Evolutionary conservation across 75 land plant species (phyloP).

Genomic region (Pinus taeda): DNA sequence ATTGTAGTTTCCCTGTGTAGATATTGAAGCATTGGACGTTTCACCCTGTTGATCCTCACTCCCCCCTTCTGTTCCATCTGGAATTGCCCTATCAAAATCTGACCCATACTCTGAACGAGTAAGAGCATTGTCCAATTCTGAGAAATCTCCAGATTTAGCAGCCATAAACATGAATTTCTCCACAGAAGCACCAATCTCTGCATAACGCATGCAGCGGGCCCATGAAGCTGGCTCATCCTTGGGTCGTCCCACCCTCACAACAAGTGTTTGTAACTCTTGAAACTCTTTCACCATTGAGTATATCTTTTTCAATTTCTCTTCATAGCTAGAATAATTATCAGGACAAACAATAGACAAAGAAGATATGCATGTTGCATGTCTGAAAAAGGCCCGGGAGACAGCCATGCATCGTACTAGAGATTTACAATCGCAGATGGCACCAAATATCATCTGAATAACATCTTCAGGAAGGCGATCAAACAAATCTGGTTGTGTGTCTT

Average conservation of each 20-base stretch:
- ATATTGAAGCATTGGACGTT: too few species aligned
- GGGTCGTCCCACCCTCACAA: conserved; percentile 37
- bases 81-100: neutral
- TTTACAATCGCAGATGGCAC: conserved; percentile 29
- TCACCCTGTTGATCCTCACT: neutral
- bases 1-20: too few species aligned
- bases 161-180: conserved; percentile 49
- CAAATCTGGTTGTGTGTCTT: conserved; percentile 8
- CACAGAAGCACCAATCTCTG: conserved; percentile 32
- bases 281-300: conserved; percentile 25
- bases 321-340: conserved; percentile 25
- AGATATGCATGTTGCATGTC: conserved; percentile 19
- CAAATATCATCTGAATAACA: conserved; percentile 37
- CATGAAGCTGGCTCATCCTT: conserved; percentile 40
- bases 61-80: neutral
- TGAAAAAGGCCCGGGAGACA: conserved; percentile 26
- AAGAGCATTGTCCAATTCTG: conserved; percentile 29
- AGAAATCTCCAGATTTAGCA: conserved; percentile 41
- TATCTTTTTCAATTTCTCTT: conserved; percentile 9
- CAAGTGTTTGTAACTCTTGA: conserved; percentile 17
- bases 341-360: conserved; percentile 36
- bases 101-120: neutral
- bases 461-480: conserved; percentile 40
- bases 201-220: conserved; percentile 45
- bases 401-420: conserved; percentile 39